Base-by-base conservation (phyloP, 139 green algal genomes). In the Asterochloris erici region DNA sequence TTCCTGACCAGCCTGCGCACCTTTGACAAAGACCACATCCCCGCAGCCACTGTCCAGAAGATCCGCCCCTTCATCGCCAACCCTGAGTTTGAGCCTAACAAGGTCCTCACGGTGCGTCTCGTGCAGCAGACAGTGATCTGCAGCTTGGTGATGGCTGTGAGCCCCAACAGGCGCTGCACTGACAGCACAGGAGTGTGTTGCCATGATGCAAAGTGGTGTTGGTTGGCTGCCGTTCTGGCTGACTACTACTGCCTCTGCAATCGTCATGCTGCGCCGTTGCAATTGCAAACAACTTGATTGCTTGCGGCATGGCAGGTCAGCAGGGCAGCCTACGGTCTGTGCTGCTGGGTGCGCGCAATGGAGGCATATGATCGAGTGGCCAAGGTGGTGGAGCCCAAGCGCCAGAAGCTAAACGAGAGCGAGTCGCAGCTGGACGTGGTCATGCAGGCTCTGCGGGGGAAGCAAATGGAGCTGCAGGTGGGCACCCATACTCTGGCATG, bases 361-460 rank as follows among this genome's bases (percentile, higher is more conserved):
- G 91, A 95, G 73, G 87, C 93, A 54, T 96, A 96, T 86, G 54
- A 84, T 82, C 84, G 84, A 19, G 87, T 94, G n/a, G 86, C 85
- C 64, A 92, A 93, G 83, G 86, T 95, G 38, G 89, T 93, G 38
- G 86, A 79, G 73, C 89, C 89, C 71, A 93, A 93, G 87, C 79
- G 87, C 64, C 82, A 69, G 21, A 82, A 85, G 71, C 82, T 93
- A 13, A 74, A 68, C 11, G 83, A 88, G 24, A 90, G 92, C 0
- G 91, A 96, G 86, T 71, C 79, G 11, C 79, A 89, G 78, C 87
- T 86, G 63, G 79, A 78, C 12, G 73, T 69, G 14, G 91, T 95
- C 63, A 93, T 94, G 86, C 69, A n/a, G 16, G 89, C 86, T 15
- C 92, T 96, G 62, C 63, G 71, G 21, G 78, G 15, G 27, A 96